Evolutionary conservation across 2,329 filamentous ascomycete genomes (phyloP), one percentile per base, ranked within the genome.

Genomic region (Fusarium fracticaudum): DNA sequence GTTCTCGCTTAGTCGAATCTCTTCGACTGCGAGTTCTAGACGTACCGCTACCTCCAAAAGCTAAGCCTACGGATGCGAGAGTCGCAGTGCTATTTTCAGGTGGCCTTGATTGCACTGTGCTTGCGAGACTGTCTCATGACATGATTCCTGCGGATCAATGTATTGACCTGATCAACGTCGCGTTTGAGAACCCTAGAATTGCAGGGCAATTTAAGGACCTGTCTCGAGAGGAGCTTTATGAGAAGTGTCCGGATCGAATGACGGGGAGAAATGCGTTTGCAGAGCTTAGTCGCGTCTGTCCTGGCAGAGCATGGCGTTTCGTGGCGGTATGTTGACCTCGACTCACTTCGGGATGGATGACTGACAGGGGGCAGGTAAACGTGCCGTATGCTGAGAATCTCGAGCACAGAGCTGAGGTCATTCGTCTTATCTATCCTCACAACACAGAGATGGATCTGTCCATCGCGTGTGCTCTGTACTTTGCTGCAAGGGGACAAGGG

Each of bases 371-470:
- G 7, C 44, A 92, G 86, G 87, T 98, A 64, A 92, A 99, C 78
- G 86, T 99, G 35, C 93, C 96, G 0, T 98, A 96, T 80, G 80
- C 86, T 11, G 93, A 97, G 76, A 93, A 92, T 1, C 80, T 91
- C 48, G 86, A 87, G 5, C 93, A 97, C 77, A 90, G 94, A 70
- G 79, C 87, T 7, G 87, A 87, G 33, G 89, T 99, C 26, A 88
- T 95, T 43, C 87, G 90, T 5, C 86, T 99, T 24, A 98, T 99
- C 81, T 88, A 93, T 76, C 96, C 96, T 0, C 96, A 99, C 82
- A 96, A 98, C 75, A 99, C 96, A 0, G 96, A 99, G 83, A 99
- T 99, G 96, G 96, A 99, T 78, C 87, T 99, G 2, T 99, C 96
- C 8, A 99, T 99, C 77, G 93, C 94, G 1, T 92, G 90, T 76